Percentiles rank a stretch among this genome's conserved stretches.
phyloP scores from a whole-genome alignment of 176 grass and related monocot species.

The maize (Zea mays) region Zm-B73-REFERENCE-NAM-5.0 NC_050096.1:268829001-268829500 shows the following conservation, averaged over 20 bases:
- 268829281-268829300: not conserved
- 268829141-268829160: conserved; percentile 22
- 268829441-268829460: not conserved
- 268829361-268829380: not conserved
- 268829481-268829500: not conserved
- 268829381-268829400: not conserved
- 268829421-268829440: not conserved
- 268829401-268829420: not conserved
- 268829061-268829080: conserved; percentile 7
- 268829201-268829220: not conserved
- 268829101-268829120: not conserved
- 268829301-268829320: conserved; percentile 16
- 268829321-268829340: conserved; percentile 1
- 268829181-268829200: not conserved
- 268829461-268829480: not conserved
- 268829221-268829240: not conserved
- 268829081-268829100: conserved; percentile 26
- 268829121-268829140: conserved; percentile 3
- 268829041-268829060: not conserved
- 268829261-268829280: not conserved
- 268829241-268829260: not conserved
- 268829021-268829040: not conserved
- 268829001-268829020: not conserved
- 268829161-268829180: not conserved
- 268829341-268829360: not conserved